Evolutionary conservation across 2,329 filamentous ascomycete genomes (phyloP), one percentile per base, ranked within the genome.

Genomic region (Periglandula ipomoeae): DNA sequence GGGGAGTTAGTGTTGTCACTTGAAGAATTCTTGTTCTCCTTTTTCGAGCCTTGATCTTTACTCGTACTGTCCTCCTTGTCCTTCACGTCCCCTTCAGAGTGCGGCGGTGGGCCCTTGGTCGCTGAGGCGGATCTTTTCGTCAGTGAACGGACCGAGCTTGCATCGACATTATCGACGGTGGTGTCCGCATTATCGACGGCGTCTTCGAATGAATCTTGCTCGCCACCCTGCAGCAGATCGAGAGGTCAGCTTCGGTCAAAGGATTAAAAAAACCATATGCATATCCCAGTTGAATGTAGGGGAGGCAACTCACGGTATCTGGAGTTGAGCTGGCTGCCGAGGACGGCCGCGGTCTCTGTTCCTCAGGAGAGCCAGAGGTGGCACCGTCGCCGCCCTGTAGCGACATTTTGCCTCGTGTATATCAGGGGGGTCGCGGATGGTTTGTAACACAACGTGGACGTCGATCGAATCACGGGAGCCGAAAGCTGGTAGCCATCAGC

Each of bases 171-270:
- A 72, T 95, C 89, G 69, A 17, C 26, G 17, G 37, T 24, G 22
- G 20, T 37, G 37, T 47, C 47, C 38, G 44, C 67, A 51, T 74
- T 78, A 65, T 87, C 85, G 57, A 80, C 71, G 48, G 87, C 89
- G 73, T 95, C 89, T 69, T 95, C 88, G 61, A 94, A 95, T 15
- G 78, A 57, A 37, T 69, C 67, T 27, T 61, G 51, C 26, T 67
- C 66, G 32, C 55, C 55, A 35, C 51, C 50, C 65, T 69, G 49
- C 23, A 22, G 26, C 49, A 52, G 44, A 56, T 58, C 50, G 56
- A 50, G 49, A 47, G 17, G 24, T 43, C 6, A 44, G 30, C 41
- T 34, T 13, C 8, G 20, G 27, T 17, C 13, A 17, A 13, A 7
- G 10, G 19, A 15, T 7, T 13, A 10, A 24, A 13, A 23, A 13